Conservation (phyloP, 2,329 filamentous ascomycete species). For the Nothopassalora personata region DNA sequence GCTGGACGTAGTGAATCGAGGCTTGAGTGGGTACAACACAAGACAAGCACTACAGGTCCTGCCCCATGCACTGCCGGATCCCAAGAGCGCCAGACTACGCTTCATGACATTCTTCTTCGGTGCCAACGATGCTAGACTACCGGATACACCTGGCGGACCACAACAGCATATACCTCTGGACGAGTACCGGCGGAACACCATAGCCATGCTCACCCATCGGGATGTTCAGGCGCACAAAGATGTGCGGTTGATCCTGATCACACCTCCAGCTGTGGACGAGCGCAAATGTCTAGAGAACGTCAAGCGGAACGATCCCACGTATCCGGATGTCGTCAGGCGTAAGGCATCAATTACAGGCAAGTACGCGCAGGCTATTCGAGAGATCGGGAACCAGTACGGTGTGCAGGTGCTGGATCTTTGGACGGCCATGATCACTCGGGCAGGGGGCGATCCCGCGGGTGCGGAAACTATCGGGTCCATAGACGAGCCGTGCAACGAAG, state of each 20-base stretch:
- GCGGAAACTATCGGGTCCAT: conserved; percentile 45
- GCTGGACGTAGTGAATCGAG: conserved; percentile 82
- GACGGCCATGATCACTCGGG: conserved; percentile 65
- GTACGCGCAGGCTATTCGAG: conserved; percentile 62
- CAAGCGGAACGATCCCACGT: conserved; percentile 12
- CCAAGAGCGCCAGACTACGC: conserved; percentile 55
- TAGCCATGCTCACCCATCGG: conserved; percentile 66
- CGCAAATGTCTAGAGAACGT: conserved; percentile 15
- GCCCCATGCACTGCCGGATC: conserved; percentile 64
- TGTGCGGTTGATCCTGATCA: conserved; percentile 65
- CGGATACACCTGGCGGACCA: conserved; percentile 50
- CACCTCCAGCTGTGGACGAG: conserved; percentile 54
- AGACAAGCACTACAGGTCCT: conserved; percentile 65
- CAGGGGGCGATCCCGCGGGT: conserved; percentile 47
- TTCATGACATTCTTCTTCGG: conserved; percentile 66
- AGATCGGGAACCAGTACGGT: conserved; percentile 52
- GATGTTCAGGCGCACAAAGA: conserved; percentile 63
- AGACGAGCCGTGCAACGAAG: conserved; percentile 54
- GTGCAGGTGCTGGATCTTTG: conserved; percentile 74
- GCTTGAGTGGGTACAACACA: conserved; percentile 80
- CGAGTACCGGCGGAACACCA: conserved; percentile 68
- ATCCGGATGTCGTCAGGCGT: conserved; percentile 33
- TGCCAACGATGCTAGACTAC: conserved; percentile 79
- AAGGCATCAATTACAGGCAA: conserved; percentile 57
- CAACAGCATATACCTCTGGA: conserved; percentile 75